Base-by-base conservation (phyloP, 192 early-diverging fungal genomes). In the Haplosporangium gracile region DNA sequence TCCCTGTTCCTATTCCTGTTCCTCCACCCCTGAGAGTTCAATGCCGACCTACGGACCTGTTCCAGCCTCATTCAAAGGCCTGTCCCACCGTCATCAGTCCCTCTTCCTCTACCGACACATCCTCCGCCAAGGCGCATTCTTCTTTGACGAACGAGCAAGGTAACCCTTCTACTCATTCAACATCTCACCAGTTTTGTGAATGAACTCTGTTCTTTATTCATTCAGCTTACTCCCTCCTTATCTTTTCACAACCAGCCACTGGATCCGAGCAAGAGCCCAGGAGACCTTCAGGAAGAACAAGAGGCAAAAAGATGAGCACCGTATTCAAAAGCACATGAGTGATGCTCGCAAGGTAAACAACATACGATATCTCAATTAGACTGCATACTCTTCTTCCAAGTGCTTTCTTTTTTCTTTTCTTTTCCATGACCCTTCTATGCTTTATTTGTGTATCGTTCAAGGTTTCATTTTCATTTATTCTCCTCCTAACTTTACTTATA, bases 81-180 rank as follows among this genome's bases (percentile, higher is more conserved):
- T 86, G 18, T 47, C 75, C 26, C 71, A 74, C 53, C 74, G 68
- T 7, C 26, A 13, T 2, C 75, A 81, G 72, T 40, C 40, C 24
- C 39, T 77, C 39, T 72, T 77, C 68, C 84, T 86, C 65, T 86
- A 86, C 57, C 38, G 84, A 29, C 84, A 81, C 72, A 81, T 81
- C 60, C 79, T 86, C 4, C 34, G 75, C 18, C 75, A 86, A n/a
- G 79, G 79, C 22, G 74, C 79, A 1, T 57, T 24, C 10, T 86
- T 86, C 72, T 86, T 86, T 78, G 84, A 86, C 51, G 84, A 86
- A 38, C 79, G 84, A 16, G 72, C 84, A 68, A 86, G 84, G 84
- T 80, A 74, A 40, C 11, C 29, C 22, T 32, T 20, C 51, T 11
- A 42, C 34, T 43, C 1, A 0, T 24, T 15, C 42, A 60, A 63